Base-by-base conservation (phyloP, 1,284 basidiomycete genomes). In the Trichosporon sp. region DNA sequence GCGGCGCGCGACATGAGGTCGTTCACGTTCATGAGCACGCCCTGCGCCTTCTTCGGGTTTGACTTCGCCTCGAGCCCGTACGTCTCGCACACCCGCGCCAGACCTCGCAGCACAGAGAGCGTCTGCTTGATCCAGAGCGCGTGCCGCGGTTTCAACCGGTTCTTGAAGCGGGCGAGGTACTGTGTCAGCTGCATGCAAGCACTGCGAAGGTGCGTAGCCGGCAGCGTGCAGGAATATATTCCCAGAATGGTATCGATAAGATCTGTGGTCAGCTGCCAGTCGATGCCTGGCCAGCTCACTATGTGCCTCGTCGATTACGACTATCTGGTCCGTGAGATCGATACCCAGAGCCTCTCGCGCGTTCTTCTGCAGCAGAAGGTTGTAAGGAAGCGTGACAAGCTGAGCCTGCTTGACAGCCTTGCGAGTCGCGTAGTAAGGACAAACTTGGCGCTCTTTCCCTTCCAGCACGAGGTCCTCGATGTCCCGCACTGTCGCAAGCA, bases 271-370 rank as follows among this genome's bases (percentile, higher is more conserved):
- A 68, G 8, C 65, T 51, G 15, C 13, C 12, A 53, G 21, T 0
- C 7, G 2, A 9, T 5, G 3, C 35, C 35, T 2, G n/a, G 32
- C 32, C 32, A 25, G 85, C 91, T 72, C 75, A 93, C 92, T 99
- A 83, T 99, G 96, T 0, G 95, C 97, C 84, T 99, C 96, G 79
- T 99, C 96, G 68, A 99, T 89, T 53, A 99, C 87, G 12, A 99
- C 88, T 15, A 98, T 86, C 75, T 96, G 92, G 77, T 89, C 88
- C 35, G 86, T 90, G 64, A 94, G 85, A 78, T 91, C 89, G 75
- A 95, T 95, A 0, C 91, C 91, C 1, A 98, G 86, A 0, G 94
- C 89, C 76, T 96, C 92, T 56, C 96, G 87, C 0, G 95, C 92
- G 2, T 88, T 87, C 74, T 89, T 91, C 73, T 94, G 92, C 8